Conservation (phyloP, 1,284 basidiomycete species). For the Coniophora puteana region DNA sequence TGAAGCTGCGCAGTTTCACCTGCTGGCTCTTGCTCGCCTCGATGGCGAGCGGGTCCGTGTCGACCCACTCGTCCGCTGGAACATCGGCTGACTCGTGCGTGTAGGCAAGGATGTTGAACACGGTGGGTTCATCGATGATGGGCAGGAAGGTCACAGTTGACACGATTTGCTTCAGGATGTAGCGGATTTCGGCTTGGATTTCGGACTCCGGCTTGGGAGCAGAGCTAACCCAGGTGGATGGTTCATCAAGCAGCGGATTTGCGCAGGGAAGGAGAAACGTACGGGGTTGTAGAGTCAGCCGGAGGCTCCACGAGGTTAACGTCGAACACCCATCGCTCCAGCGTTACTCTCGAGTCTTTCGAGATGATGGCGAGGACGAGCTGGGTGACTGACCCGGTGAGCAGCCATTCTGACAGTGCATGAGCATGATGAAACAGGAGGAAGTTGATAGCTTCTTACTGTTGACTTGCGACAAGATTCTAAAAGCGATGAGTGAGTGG, state of each 20-base stretch:
- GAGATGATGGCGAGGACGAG: conserved; percentile 96
- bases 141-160: conserved; percentile 95
- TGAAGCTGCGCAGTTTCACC: conserved; percentile 88
- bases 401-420: conserved; percentile 74
- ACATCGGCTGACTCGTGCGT: conserved; percentile 85
- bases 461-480: conserved; percentile 88
- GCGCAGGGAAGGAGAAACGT: conserved; percentile 17
- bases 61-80: conserved; percentile 89
- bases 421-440: conserved; percentile 4
- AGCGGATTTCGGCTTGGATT: conserved; percentile 96
- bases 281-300: conserved; percentile 46
- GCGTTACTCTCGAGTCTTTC: conserved; percentile 86
- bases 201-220: conserved; percentile 80
- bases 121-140: conserved; percentile 91
- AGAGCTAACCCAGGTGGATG: conserved; percentile 29
- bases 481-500: conserved; percentile 25
- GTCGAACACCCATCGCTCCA: conserved; percentile 99
- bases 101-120: conserved; percentile 95
- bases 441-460: conserved; percentile 49
- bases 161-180: conserved; percentile 98
- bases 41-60: conserved; percentile 93
- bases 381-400: conserved; percentile 86
- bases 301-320: conserved; percentile 75
- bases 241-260: conserved; percentile 1
- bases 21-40: conserved; percentile 96